Evolutionary conservation across 768 basidiomycete species (phyloP), one percentile per base, ranked within the genome.

Genomic region (Agrocybe praecox): DNA sequence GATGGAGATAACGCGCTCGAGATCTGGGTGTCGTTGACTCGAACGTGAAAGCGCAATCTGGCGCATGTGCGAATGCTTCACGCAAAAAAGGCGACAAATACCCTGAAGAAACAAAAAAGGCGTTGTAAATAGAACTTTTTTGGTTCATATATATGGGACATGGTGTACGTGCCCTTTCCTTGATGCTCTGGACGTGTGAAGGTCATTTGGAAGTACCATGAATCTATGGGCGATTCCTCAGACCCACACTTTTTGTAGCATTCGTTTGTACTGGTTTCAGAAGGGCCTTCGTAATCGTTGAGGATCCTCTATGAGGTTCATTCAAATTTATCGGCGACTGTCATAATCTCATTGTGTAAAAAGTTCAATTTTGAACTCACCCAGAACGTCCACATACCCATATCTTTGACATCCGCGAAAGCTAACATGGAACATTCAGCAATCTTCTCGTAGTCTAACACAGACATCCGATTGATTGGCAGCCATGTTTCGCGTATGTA

Each of bases 131-230:
- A 52, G 21, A 21, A 14, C 21, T 34, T 40, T 24, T 14, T 21
- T 26, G 33, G 4, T 29, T 48, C 43, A n/a, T 29, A 18, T 36
- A n/a, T n/a, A n/a, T 22, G 2, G n/a, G 8, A 24, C 18, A 21
- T 19, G 26, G 9, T 29, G 9, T 21, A 21, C 45, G 2, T 53
- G 70, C 71, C 71, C 63, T 62, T 53, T n/a, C 69, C 69, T 57
- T 70, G 67, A 45, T 60, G 61, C 6, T 63, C 65, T 29, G 71
- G 70, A 24, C 65, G 61, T 3, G 69, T 70, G 45, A 62, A 57
- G 4, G 65, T 62, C 17, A 68, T 45, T 33, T 68, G 65, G n/a
- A 74, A 57, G 49, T 72, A 66, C 69, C 70, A 74, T 6, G 67
- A 61, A 14, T 62, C 61, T 14, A 70, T 65, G 5, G 65, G 64